Conservation (phyloP, 2,329 filamentous ascomycete species). For the Fusarium verrucosum region DNA sequence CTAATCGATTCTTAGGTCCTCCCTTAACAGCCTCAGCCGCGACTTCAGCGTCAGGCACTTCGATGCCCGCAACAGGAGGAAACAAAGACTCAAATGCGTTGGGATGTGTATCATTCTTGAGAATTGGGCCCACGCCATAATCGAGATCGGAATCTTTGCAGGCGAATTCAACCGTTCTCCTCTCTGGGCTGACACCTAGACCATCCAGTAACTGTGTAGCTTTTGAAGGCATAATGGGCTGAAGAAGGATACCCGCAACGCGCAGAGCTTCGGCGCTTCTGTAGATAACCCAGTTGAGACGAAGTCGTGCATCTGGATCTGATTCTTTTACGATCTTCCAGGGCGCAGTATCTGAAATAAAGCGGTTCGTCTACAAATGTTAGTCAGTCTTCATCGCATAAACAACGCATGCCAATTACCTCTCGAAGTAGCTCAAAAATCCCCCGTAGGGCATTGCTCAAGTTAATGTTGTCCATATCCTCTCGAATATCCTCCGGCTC, state of each 20-base stretch:
- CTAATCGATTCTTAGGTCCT: constrained; percentile 42
- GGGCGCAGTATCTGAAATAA: constrained; percentile 69
- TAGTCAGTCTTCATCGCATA: constrained; percentile 12
- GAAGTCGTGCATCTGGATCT: constrained; percentile 47
- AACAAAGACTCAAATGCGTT: constrained; percentile 59
- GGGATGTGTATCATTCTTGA: constrained; percentile 2
- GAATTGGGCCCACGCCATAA: constrained; percentile 66
- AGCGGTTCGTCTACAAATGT: constrained; percentile 51
- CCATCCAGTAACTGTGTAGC: constrained; percentile 76
- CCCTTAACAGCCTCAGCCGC: constrained; percentile 28
- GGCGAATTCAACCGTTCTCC: constrained; percentile 71
- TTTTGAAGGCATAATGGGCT: constrained; percentile 90
- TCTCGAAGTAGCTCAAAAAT: constrained; percentile 70
- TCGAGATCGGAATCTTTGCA: constrained; percentile 68
- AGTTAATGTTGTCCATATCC: constrained; percentile 71
- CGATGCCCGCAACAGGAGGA: constrained; percentile 53
- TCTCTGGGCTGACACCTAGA: constrained; percentile 73
- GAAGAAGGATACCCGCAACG: constrained; percentile 82
- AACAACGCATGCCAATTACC: constrained; percentile 51
- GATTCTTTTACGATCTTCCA: constrained; percentile 67
- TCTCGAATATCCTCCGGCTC: constrained; percentile 50
- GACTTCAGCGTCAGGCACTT: constrained; percentile 40
- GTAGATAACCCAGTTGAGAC: constrained; percentile 71
- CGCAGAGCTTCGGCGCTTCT: constrained; percentile 79
- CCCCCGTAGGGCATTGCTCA: constrained; percentile 70